A percentile compares a stretch with the other conserved stretches of the same genome.
Evolutionary conservation across 331 rosid species (phyloP).

Genomic region (Malus hybrid): DNA sequence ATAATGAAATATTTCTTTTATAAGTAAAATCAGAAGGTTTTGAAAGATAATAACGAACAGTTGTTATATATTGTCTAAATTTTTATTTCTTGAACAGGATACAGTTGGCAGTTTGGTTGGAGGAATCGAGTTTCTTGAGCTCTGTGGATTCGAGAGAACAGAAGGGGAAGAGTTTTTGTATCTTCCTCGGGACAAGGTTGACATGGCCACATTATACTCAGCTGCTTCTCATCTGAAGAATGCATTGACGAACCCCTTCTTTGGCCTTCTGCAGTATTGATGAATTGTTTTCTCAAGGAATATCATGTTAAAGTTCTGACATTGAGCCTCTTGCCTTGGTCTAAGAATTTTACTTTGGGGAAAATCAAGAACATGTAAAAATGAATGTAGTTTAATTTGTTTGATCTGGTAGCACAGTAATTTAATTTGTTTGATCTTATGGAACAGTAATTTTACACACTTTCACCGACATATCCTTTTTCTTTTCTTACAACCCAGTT

Average conservation of each 20-base stretch:
- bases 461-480: too few species aligned
- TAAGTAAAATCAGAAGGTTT: too few species aligned
- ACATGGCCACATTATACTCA: slow-evolving; percentile 33
- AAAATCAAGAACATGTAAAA: not conserved
- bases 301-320: not conserved
- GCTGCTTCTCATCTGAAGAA: slow-evolving; percentile 57
- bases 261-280: slow-evolving; percentile 34
- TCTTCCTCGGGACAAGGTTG: slow-evolving; percentile 55
- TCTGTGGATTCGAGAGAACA: slow-evolving; percentile 66
- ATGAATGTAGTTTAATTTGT: not conserved
- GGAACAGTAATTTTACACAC: too few species aligned
- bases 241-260: slow-evolving; percentile 82
- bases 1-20: too few species aligned
- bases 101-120: slow-evolving; percentile 69
- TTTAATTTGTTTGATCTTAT: too few species aligned
- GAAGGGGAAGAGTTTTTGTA: slow-evolving; percentile 45
- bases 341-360: not conserved
- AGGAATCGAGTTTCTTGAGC: slow-evolving; percentile 78
- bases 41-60: not conserved
- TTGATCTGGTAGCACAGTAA: too few species aligned
- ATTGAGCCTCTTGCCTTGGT: not conserved
- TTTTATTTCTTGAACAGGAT: slow-evolving; percentile 43
- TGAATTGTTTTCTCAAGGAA: not conserved
- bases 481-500: too few species aligned
- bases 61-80: not conserved